Evolutionary conservation across 2,329 filamentous ascomycete species (phyloP).

Genomic region (Ceratocystiopsis brevicomis): DNA sequence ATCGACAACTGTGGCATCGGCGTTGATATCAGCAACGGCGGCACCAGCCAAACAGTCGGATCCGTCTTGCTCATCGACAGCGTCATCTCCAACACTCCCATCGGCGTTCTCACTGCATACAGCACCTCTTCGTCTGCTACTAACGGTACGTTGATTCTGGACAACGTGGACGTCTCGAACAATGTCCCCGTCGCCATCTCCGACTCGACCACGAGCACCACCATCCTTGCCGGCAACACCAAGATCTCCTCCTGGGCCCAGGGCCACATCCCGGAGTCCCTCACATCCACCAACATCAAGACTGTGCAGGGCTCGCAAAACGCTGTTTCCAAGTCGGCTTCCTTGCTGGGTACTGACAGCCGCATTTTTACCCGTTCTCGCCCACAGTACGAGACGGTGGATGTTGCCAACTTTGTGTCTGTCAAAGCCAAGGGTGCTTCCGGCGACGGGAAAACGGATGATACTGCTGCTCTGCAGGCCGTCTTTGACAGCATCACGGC

Average conservation of each 20-base stretch:
- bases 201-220: constrained; percentile 32
- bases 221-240: constrained; percentile 49
- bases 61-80: constrained; percentile 73
- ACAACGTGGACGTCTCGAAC: constrained; percentile 69
- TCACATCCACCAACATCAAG: constrained; percentile 25
- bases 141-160: constrained; percentile 66
- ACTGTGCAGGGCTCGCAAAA: constrained; percentile 40
- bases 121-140: constrained; percentile 35
- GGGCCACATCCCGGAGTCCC: constrained; percentile 40
- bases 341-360: constrained; percentile 44
- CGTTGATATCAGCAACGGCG: constrained; percentile 56
- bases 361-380: constrained; percentile 68
- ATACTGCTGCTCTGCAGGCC: constrained; percentile 67
- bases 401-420: constrained; percentile 55
- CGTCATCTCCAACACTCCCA: constrained; percentile 52
- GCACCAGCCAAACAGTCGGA: constrained; percentile 52
- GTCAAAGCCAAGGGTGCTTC: constrained; percentile 68
- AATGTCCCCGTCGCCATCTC: constrained; percentile 49
- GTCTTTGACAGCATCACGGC: constrained; percentile 48
- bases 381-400: constrained; percentile 62
- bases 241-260: constrained; percentile 59
- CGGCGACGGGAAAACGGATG: constrained; percentile 75
- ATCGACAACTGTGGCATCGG: constrained; percentile 62
- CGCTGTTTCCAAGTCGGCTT: constrained; percentile 42
- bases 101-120: constrained; percentile 64